Evolutionary conservation across 2,329 filamentous ascomycete species (phyloP).

Genomic region (Zymoseptoria ardabiliae): DNA sequence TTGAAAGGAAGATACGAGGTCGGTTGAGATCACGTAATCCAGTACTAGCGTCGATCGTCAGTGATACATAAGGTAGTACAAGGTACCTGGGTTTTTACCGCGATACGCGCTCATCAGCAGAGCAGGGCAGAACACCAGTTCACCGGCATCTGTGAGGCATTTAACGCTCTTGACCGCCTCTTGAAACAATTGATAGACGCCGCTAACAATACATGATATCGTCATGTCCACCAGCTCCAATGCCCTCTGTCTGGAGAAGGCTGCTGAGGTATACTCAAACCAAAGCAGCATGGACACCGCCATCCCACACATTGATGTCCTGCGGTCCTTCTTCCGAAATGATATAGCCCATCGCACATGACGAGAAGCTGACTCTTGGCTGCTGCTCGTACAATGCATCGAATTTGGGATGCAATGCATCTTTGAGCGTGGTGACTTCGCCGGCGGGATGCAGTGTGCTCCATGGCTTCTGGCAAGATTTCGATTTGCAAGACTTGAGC

Average conservation of each 20-base stretch:
- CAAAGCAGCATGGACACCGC: not conserved
- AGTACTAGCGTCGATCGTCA: no score
- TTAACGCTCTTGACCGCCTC: not conserved
- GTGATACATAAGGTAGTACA: no score
- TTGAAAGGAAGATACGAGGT: no score
- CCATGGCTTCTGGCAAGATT: slow-evolving; percentile 17
- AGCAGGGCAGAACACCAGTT: not conserved
- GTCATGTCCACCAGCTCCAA: slow-evolving; percentile 16
- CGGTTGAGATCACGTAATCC: no score
- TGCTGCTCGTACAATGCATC: slow-evolving; percentile 26
- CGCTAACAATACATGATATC: not conserved
- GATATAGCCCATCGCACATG: slow-evolving; percentile 50
- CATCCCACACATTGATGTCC: slow-evolving; percentile 13
- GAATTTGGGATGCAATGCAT: slow-evolving; percentile 13
- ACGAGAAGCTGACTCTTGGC: slow-evolving; percentile 43
- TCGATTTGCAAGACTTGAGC: slow-evolving; percentile 18
- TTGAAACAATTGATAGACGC: not conserved
- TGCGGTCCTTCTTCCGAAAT: slow-evolving; percentile 45
- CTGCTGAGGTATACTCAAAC: slow-evolving; percentile 1
- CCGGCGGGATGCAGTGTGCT: slow-evolving; percentile 16
- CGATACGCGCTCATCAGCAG: not conserved
- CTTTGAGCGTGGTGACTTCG: slow-evolving; percentile 10
- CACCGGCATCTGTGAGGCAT: no score
- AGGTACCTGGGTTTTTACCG: no score
- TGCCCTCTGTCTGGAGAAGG: slow-evolving; percentile 8